A percentile compares a stretch with the other conserved stretches of the same genome.
Conservation (phyloP, 176 grass and related monocot genomes). For the Bolboschoenus planiculmis region DNA sequence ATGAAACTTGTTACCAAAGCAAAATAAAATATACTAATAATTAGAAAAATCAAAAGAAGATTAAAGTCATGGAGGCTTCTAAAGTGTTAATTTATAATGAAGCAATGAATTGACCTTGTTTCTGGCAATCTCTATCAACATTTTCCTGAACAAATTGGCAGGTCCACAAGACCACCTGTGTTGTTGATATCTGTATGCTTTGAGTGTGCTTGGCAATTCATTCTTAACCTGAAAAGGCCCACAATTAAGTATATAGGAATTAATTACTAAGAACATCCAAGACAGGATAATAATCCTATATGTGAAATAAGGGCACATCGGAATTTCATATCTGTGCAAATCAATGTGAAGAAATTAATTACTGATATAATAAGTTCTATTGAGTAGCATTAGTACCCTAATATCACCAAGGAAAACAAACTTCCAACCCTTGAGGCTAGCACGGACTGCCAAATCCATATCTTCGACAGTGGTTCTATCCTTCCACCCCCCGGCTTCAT, state of each 20-base stretch:
- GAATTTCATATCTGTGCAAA: neutral
- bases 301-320: neutral
- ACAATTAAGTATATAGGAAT: neutral
- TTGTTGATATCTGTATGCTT: constrained; percentile 63
- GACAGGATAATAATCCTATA: neutral
- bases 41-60: neutral
- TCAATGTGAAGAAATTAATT: neutral
- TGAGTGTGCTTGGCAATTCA: constrained; percentile 79
- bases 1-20: constrained; percentile 25
- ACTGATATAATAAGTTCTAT: neutral
- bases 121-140: constrained; percentile 61
- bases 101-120: constrained; percentile 44
- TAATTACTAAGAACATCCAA: neutral
- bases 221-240: constrained; percentile 46
- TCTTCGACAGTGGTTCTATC: constrained; percentile 70
- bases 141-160: constrained; percentile 71
- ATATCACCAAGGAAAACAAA: constrained; percentile 66
- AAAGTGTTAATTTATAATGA: neutral
- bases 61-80: neutral
- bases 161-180: constrained; percentile 84
- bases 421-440: constrained; percentile 66
- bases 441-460: constrained; percentile 77
- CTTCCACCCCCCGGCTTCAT: constrained; percentile 74
- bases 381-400: constrained; percentile 30
- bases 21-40: neutral